phyloP scores from a whole-genome alignment of 805 yeast species.

The Candida gorgasii region DNA sequence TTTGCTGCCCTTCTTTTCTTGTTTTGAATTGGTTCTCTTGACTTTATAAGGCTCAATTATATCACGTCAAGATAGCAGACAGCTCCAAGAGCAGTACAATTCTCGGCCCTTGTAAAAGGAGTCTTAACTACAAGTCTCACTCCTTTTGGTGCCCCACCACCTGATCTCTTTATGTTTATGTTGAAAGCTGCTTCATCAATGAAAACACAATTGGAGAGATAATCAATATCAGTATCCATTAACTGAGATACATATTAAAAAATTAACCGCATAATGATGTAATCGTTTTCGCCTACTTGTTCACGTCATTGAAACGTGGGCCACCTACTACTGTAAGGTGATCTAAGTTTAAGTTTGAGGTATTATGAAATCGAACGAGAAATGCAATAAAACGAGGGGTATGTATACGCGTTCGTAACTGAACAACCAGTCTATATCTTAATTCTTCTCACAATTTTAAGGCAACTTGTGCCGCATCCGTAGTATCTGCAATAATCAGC shows the following conservation, averaged over 20 bases:
- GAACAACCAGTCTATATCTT: background rate
- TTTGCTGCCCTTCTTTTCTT: conserved; percentile 1
- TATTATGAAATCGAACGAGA: too few relatives aligned
- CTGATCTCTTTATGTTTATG: too few relatives aligned
- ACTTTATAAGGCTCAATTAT: conserved; percentile 3
- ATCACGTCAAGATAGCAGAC: conserved; percentile 6
- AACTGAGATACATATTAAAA: too few relatives aligned
- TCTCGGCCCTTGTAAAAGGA: conserved; percentile 4
- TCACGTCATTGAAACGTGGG: conserved; percentile 1
- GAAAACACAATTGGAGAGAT: too few relatives aligned
- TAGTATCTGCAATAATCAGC: background rate
- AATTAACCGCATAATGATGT: conserved; percentile 7
- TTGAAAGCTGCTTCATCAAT: too few relatives aligned
- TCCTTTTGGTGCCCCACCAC: too few relatives aligned
- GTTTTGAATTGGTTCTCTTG: conserved; percentile 1
- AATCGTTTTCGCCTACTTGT: background rate
- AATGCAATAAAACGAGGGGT: conserved; percentile 1
- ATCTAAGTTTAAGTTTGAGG: background rate
- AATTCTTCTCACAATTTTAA: background rate
- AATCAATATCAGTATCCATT: too few relatives aligned
- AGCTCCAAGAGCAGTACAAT: conserved; percentile 3
- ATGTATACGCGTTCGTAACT: conserved; percentile 1
- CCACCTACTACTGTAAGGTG: background rate
- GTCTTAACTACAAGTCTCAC: conserved; percentile 1
- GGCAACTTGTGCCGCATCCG: background rate